Evolutionary conservation across 2,329 filamentous ascomycete species (phyloP).

Genomic region (Fonsecaea multimorphosa): DNA sequence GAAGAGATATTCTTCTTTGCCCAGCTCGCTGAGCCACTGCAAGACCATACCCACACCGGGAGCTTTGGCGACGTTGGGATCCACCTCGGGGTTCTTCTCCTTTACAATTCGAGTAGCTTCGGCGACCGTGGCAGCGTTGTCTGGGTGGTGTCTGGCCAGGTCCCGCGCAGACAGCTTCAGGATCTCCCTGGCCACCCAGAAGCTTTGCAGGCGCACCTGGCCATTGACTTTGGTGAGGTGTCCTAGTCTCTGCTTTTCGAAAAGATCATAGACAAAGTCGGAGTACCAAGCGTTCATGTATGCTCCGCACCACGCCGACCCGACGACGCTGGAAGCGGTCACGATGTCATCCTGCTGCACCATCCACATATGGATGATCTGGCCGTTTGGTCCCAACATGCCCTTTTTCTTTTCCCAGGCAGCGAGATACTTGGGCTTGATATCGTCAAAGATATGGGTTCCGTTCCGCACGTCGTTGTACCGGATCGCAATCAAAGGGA

Average conservation of each 20-base stretch:
- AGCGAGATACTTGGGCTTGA: conserved; percentile 42
- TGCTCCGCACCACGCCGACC: conserved; percentile 30
- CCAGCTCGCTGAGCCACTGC: conserved; percentile 19
- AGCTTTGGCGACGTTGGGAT: not conserved
- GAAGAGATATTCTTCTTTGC: conserved; percentile 18
- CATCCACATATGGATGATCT: conserved; percentile 6
- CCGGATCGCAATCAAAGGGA: conserved; percentile 50
- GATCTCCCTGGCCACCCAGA: not conserved
- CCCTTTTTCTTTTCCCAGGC: conserved; percentile 20
- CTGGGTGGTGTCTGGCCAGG: not conserved
- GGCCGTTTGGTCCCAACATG: not conserved
- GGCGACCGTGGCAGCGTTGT: not conserved
- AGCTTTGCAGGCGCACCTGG: not conserved
- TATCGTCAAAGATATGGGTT: conserved; percentile 42
- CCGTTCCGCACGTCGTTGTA: conserved; percentile 47
- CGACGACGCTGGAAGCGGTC: conserved; percentile 9
- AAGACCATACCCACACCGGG: not conserved
- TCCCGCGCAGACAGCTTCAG: not conserved
- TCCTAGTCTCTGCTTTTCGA: conserved; percentile 35
- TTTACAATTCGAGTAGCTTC: not conserved
- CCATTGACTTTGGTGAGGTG: conserved; percentile 40
- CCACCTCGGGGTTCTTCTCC: not conserved
- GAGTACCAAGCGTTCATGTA: conserved; percentile 48
- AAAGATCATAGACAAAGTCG: conserved; percentile 39
- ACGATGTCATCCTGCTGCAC: conserved; percentile 13